Evolutionary conservation across 2,329 filamentous ascomycete species (phyloP), one percentile per base, ranked within the genome.

Genomic region (Fusarium sp.): DNA sequence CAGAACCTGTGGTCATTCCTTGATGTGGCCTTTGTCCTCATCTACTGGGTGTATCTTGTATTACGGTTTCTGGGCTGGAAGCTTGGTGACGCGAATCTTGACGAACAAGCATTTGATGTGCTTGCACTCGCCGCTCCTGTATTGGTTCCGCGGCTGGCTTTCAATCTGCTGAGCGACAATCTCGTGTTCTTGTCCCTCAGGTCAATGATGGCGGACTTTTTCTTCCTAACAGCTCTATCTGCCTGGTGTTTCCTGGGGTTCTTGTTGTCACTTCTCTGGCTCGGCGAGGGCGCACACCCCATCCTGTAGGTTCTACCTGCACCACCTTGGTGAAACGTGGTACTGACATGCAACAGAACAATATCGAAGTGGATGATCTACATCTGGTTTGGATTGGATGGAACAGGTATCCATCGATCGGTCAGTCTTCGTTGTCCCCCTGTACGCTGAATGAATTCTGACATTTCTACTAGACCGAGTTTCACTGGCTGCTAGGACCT

Each of bases 281-380:
- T 97, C 13, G 90, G 90, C 65, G 87, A 92, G 71, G 90, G 89
- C 25, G 80, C 82, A 2, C 90, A 92, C 58, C 83, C 87, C 56
- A 81, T 91, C 8, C 83, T 92, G 81, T 87, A 80, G 73, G 84
- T 80, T 12, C n/a, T 33, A 8, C 20, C 25, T n/a, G 27, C 17
- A 31, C 29, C 12, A 29, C 33, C 27, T 44, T 18, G 18, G 18
- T 31, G 31, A 12, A 36, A 20, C 20, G 36, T 42, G 58, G 9
- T 69, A 47, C 64, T 75, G 7, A 76, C 49, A 42, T 33, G 18
- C 36, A 29, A 17, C 50, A 88, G 86, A 8, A 93, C 91, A 3
- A 94, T 96, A 69, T 90, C 90, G 47, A 94, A 95, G 81, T 97
- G 94, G 94, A 95, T 97, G 93, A 88, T 96, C 4, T 96, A 93